Evolutionary conservation across 768 basidiomycete genomes (phyloP).

Genomic region (Phlegmacium glaucopus): DNA sequence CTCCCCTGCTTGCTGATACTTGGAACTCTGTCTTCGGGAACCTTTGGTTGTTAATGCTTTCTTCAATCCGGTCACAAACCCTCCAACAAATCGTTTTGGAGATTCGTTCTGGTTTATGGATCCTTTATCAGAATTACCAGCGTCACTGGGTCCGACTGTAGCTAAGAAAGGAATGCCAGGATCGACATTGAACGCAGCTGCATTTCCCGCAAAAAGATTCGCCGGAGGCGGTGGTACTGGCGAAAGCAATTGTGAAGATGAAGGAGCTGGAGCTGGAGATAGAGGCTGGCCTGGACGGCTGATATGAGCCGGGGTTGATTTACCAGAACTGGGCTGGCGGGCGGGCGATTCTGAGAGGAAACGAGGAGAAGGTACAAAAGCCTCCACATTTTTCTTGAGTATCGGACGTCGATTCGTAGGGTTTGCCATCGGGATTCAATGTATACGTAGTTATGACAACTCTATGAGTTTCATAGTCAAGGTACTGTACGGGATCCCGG

Average conservation of each 20-base stretch:
- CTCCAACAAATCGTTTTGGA: slow-evolving; percentile 19
- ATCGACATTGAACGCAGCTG: slow-evolving; percentile 18
- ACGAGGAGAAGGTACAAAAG: slow-evolving; percentile 1
- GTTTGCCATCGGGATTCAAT: too few relatives aligned
- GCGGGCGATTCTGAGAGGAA: slow-evolving; percentile 6
- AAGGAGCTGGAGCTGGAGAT: background rate
- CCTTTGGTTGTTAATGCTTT: slow-evolving; percentile 22
- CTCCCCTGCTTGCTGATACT: slow-evolving; percentile 2
- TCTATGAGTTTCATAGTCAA: too few relatives aligned
- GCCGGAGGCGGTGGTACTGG: slow-evolving; percentile 20
- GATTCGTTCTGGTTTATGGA: slow-evolving; percentile 4
- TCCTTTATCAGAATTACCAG: slow-evolving; percentile 2
- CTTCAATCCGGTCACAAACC: slow-evolving; percentile 31
- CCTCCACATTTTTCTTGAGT: background rate
- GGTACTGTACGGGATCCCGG: too few relatives aligned
- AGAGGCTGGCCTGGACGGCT: slow-evolving; percentile 1
- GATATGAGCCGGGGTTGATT: background rate
- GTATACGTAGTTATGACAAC: too few relatives aligned
- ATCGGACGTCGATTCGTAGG: background rate
- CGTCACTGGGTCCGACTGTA: slow-evolving; percentile 12
- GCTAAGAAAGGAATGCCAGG: slow-evolving; percentile 20
- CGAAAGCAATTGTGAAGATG: background rate
- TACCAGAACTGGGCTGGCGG: background rate
- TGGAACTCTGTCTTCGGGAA: slow-evolving; percentile 6
- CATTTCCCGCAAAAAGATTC: slow-evolving; percentile 13